Evolutionary conservation across 352 stramenopile species (phyloP), one percentile per base, ranked within the genome.

Genomic region (Phytophthora crassamura): DNA sequence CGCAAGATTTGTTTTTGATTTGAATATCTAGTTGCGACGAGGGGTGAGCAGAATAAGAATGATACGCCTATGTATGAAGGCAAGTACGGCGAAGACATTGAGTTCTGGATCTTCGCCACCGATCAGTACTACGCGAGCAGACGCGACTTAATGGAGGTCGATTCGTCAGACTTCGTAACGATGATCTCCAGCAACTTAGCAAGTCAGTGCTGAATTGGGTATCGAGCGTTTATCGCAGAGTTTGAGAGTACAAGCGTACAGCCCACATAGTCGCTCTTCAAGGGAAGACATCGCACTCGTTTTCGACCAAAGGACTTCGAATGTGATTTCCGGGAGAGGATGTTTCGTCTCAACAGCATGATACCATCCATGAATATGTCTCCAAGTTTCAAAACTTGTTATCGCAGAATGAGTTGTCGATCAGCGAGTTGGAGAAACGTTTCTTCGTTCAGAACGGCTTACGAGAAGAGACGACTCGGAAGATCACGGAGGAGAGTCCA

Each of bases 61-160:
- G 45, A 56, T 36, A 34, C 55, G 12, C 45, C 43, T 18, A 28
- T 49, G 2, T 66, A 59, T 42, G 39, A 59, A 45, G 42, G 50
- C 3, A 34, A 57, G 14, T 46, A 39, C 18, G 28, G 50, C 5
- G 59, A 67, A 56, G 59, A 61, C 25, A 56, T 67, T 43, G 50
- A 61, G n/a, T 25, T 61, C 16, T 67, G 50, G 18, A 66, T 59
- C 28, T 61, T 67, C 16, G 58, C 47, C 3, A 66, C 48, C 1
- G 32, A 67, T 43, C 18, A 66, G 33, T 55, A 59, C 34, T 59
- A 66, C 58, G 40, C 48, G 1, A 59, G 32, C 25, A 59, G 32
- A 15, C 33, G 40, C 9, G 14, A 41, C 0, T 41, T 59, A 5
- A 66, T 66, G 58, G 48, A 34, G 28, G 39, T 40, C 18, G 48